Conservation (phyloP, 345 rosid species). For the Murraya paniculata region DNA sequence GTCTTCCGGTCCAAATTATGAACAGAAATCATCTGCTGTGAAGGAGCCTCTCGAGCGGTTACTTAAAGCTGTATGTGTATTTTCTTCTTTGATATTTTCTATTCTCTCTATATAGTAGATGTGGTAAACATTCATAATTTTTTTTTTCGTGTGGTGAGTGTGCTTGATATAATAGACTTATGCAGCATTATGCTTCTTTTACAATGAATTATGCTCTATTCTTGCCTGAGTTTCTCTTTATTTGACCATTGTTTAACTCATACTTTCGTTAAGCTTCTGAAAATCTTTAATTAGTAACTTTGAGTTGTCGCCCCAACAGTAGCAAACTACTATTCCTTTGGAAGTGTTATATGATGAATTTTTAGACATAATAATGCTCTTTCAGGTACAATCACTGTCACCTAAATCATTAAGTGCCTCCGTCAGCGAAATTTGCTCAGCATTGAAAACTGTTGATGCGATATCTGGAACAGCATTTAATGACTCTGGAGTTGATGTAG, state of each 20-base stretch:
- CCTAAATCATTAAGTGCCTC: constrained; percentile 13
- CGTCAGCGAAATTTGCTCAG: too few relatives aligned
- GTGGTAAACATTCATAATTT: background rate
- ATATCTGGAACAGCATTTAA: too few relatives aligned
- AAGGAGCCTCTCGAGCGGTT: constrained; percentile 44
- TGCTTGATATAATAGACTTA: background rate
- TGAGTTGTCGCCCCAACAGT: background rate
- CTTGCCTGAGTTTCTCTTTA: background rate
- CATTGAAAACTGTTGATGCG: too few relatives aligned
- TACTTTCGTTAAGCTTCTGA: background rate
- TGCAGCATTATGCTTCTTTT: background rate
- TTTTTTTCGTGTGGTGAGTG: too few relatives aligned
- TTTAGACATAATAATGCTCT: background rate
- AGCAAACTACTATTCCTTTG: background rate
- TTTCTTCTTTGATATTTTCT: background rate
- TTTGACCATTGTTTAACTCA: background rate
- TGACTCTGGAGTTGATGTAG: constrained; percentile 25
- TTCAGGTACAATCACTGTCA: constrained; percentile 43
- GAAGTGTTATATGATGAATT: background rate
- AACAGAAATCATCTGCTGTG: constrained; percentile 27
- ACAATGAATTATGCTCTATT: background rate
- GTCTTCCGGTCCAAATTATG: constrained; percentile 21
- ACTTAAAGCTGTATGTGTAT: constrained; percentile 35
- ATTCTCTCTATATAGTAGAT: too few relatives aligned
- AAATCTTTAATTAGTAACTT: background rate